Conservation (phyloP, 2,329 filamentous ascomycete species). For the Neurospora crassa region DNA sequence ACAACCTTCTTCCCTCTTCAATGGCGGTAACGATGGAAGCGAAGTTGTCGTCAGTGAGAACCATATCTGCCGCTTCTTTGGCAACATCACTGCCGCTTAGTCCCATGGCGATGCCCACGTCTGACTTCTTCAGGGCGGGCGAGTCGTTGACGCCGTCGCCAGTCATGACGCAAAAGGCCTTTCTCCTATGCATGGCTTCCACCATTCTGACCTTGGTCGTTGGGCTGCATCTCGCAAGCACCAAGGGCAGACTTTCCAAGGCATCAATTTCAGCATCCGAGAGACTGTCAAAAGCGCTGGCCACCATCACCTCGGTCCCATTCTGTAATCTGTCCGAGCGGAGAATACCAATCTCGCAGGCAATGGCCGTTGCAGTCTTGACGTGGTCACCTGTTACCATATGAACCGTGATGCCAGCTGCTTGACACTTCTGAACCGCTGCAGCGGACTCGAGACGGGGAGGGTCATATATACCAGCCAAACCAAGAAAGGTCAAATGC, state of each 20-base stretch:
- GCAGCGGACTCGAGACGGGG: slow-evolving; percentile 57
- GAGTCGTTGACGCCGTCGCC: slow-evolving; percentile 68
- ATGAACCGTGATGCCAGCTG: slow-evolving; percentile 55
- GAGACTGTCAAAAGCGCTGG: slow-evolving; percentile 52
- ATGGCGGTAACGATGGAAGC: slow-evolving; percentile 60
- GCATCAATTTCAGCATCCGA: slow-evolving; percentile 53
- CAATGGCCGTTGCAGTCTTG: slow-evolving; percentile 57
- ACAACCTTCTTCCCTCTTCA: slow-evolving; percentile 58
- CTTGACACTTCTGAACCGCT: slow-evolving; percentile 48
- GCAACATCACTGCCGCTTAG: slow-evolving; percentile 63
- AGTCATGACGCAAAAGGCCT: slow-evolving; percentile 63
- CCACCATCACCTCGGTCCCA: slow-evolving; percentile 46
- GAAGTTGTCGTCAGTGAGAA: slow-evolving; percentile 82
- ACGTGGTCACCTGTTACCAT: slow-evolving; percentile 64
- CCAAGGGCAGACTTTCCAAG: slow-evolving; percentile 51
- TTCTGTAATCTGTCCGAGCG: slow-evolving; percentile 23
- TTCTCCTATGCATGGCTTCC: slow-evolving; percentile 59
- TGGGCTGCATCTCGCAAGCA: slow-evolving; percentile 61
- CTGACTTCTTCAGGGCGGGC: slow-evolving; percentile 60
- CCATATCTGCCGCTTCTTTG: slow-evolving; percentile 78
- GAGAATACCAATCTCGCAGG: slow-evolving; percentile 55
- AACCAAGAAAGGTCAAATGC: slow-evolving; percentile 54
- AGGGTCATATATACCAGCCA: slow-evolving; percentile 64
- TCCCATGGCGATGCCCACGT: slow-evolving; percentile 69
- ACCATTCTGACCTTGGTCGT: slow-evolving; percentile 68